Conservation (phyloP, 768 basidiomycete genomes). For the Dioszegia hungarica region DNA sequence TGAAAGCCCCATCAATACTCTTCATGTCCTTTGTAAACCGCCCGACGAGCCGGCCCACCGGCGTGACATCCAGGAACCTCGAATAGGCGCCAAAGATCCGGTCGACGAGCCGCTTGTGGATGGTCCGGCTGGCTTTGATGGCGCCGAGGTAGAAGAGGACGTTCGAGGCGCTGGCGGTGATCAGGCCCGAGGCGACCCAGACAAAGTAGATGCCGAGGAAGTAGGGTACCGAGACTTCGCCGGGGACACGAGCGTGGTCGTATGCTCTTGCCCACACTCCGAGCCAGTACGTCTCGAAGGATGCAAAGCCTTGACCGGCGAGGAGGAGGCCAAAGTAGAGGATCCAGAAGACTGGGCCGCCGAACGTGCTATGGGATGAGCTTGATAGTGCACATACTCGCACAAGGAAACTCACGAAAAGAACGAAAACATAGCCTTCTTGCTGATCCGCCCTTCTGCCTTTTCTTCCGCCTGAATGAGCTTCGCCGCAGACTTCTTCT, state of each 20-base stretch:
- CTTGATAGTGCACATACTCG: slow-evolving; percentile 8
- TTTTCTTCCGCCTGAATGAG: slow-evolving; percentile 47
- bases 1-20: slow-evolving; percentile 36
- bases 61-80: slow-evolving; percentile 40
- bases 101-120: slow-evolving; percentile 39
- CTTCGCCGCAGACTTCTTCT: slow-evolving; percentile 32
- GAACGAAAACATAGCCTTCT: slow-evolving; percentile 36
- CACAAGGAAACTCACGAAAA: slow-evolving; percentile 25
- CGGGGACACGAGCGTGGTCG: slow-evolving; percentile 24
- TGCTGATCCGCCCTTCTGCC: slow-evolving; percentile 44
- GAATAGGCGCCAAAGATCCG: slow-evolving; percentile 38
- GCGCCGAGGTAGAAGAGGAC: slow-evolving; percentile 40
- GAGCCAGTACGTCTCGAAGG: slow-evolving; percentile 44
- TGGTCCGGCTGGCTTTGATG: slow-evolving; percentile 36
- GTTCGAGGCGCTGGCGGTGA: slow-evolving; percentile 13
- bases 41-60: slow-evolving; percentile 41
- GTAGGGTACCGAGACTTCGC: slow-evolving; percentile 38
- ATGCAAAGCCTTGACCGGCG: slow-evolving; percentile 33
- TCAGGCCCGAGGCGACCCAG: slow-evolving; percentile 30
- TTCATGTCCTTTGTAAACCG: slow-evolving; percentile 49
- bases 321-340: slow-evolving; percentile 38
- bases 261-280: slow-evolving; percentile 47
- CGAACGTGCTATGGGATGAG: slow-evolving; percentile 32
- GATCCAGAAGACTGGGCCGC: slow-evolving; percentile 48
- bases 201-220: slow-evolving; percentile 46